phyloP scores from a whole-genome alignment of 257 asterid genomes.

The Nicotiana attenuata region DNA sequence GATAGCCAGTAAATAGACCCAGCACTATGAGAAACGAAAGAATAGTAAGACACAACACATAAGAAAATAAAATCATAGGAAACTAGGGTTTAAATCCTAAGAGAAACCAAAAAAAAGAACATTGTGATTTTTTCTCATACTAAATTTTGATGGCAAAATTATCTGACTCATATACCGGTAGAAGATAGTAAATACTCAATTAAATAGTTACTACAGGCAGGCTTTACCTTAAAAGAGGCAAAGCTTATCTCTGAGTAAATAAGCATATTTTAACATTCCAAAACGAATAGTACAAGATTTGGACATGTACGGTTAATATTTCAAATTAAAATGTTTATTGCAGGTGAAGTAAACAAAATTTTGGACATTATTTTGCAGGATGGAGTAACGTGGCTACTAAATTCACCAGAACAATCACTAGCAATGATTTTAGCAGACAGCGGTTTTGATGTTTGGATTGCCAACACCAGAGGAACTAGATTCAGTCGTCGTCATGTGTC shows the following conservation, averaged over 20 bases:
- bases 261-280: not conserved
- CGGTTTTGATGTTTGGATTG: constrained; percentile 36
- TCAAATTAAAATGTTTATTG: not conserved
- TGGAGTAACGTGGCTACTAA: constrained; percentile 28
- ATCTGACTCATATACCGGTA: no score
- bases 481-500: constrained; percentile 20
- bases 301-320: not conserved
- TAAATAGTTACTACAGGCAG: no score
- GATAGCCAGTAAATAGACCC: no score
- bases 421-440: constrained; percentile 25
- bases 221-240: not conserved
- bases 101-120: no score
- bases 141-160: no score
- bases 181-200: no score
- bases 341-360: not conserved
- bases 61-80: no score
- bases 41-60: no score
- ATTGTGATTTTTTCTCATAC: no score
- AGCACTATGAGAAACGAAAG: no score
- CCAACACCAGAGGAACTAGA: constrained; percentile 25
- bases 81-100: no score
- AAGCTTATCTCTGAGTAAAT: not conserved
- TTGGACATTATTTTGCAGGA: constrained; percentile 13
- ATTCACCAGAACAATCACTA: constrained; percentile 23
- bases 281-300: not conserved